Base-by-base conservation (phyloP, 148 eudicot species). In the Rhododendron simsii region DNA sequence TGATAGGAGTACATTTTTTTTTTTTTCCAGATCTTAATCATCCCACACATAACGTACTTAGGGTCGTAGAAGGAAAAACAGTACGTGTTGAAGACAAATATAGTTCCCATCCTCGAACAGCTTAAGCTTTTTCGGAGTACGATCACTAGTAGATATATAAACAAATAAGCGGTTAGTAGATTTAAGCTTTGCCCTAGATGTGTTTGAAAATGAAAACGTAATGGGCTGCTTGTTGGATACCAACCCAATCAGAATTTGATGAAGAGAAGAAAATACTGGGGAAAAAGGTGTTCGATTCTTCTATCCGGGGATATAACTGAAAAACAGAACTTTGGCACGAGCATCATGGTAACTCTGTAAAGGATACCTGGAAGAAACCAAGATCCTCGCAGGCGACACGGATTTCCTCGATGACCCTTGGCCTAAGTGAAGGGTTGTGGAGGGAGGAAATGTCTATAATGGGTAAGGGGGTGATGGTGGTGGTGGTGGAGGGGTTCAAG, bases 341-440 rank as follows among this genome's bases (percentile, higher is more conserved):
- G 26, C 71, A 82, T 57, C 71, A 82, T 57, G n/a, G 8, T 14
- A 59, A 59, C 44, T 41, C 44, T 18, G 5, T 39, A 3, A 30
- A 50, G n/a, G 21, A 51, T 89, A 89, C 92, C 92, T 91, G 92
- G 82, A 91, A 91, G 74, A 85, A 74, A 44, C 92, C 92, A 23
- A 88, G 20, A 75, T 83, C 85, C 74, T 84, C 76, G 91, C 92
- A 89, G 77, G 91, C 91, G 16, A 81, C 2, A 26, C 82, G 81
- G 45, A 91, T 80, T 83, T 89, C 14, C 20, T 78, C 41, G 4
- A 89, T 83, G 23, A 82, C 26, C 48, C 14, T 87, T 53, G 91
- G 41, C 71, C 90, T 65, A 75, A 15, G 86, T 63, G 76, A 48
- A 44, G 91, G 86, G 69, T 88, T 23, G 48, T 83, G 63, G 67